Conservation (phyloP, 306 rosid species). For the Herpetospermum pedunculosum region DNA sequence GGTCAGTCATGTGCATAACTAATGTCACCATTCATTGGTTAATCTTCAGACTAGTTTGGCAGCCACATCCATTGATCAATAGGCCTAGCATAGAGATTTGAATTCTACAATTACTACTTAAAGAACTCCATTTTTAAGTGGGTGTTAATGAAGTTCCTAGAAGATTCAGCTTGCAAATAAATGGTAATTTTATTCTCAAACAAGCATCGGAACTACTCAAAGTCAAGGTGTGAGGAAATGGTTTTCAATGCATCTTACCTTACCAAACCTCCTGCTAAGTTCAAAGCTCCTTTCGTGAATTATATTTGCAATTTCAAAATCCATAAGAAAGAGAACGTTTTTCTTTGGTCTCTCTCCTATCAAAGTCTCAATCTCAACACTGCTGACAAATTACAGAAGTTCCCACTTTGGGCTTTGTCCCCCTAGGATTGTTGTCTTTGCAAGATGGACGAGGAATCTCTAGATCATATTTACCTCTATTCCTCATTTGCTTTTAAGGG, state of each 20-base stretch:
- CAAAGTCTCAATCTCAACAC: background rate
- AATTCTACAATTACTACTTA: background rate
- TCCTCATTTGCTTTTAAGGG: background rate
- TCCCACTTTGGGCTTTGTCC: background rate
- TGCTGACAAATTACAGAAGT: background rate
- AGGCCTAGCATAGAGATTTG: background rate
- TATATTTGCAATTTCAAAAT: background rate
- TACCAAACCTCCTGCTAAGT: background rate
- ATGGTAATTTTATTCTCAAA: background rate
- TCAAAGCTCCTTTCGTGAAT: background rate
- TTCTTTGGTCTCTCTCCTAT: background rate
- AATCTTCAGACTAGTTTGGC: background rate
- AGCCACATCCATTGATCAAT: background rate
- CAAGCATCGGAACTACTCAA: background rate
- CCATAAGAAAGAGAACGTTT: background rate
- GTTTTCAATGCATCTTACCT: background rate
- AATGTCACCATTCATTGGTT: background rate
- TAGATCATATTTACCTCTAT: background rate
- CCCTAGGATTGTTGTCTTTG: background rate
- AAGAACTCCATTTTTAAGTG: background rate
- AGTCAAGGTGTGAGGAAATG: background rate
- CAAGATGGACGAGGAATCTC: background rate
- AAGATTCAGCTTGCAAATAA: background rate
- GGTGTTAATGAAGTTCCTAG: background rate
- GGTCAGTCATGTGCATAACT: background rate